Evolutionary conservation across 2,329 filamentous ascomycete genomes (phyloP).

Genomic region (Sporothrix inflata): DNA sequence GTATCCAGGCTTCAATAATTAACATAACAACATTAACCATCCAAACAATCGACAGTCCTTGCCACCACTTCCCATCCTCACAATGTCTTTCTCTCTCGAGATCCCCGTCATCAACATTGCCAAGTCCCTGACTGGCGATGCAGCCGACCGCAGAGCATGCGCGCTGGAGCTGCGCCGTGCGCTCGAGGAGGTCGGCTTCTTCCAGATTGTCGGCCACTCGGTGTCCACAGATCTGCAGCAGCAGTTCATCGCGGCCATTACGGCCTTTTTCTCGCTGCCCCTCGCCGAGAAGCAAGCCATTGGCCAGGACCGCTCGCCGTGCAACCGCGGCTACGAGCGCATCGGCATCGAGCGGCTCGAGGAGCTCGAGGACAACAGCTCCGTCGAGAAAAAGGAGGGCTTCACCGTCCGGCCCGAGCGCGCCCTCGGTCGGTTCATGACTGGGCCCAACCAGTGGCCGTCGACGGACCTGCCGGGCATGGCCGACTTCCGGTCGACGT

Average conservation of each 20-base stretch:
- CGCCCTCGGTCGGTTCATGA: constrained; percentile 32
- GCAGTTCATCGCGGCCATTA: constrained; percentile 37
- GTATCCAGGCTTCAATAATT: background rate
- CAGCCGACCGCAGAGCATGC: constrained; percentile 32
- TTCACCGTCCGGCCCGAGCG: constrained; percentile 41
- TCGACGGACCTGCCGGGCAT: constrained; percentile 17
- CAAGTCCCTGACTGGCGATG: constrained; percentile 34
- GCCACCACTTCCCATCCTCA: background rate
- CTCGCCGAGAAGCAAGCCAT: constrained; percentile 37
- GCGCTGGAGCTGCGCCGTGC: constrained; percentile 30
- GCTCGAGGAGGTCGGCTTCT: constrained; percentile 38
- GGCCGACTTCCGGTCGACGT: constrained; percentile 12
- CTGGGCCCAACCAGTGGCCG: constrained; percentile 42
- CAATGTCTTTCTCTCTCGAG: constrained; percentile 22
- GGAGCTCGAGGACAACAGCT: constrained; percentile 26
- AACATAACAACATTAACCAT: background rate
- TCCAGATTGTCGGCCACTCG: constrained; percentile 43
- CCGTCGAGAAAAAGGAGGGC: constrained; percentile 41
- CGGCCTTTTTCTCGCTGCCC: constrained; percentile 41
- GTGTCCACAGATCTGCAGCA: constrained; percentile 38
- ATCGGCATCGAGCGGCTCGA: constrained; percentile 38
- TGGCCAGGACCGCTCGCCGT: constrained; percentile 34
- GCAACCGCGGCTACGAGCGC: constrained; percentile 38
- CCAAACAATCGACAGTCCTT: background rate
- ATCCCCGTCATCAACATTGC: constrained; percentile 41